Conservation (phyloP, 768 basidiomycete species). For the Phylloporus rhodoxanthus region DNA sequence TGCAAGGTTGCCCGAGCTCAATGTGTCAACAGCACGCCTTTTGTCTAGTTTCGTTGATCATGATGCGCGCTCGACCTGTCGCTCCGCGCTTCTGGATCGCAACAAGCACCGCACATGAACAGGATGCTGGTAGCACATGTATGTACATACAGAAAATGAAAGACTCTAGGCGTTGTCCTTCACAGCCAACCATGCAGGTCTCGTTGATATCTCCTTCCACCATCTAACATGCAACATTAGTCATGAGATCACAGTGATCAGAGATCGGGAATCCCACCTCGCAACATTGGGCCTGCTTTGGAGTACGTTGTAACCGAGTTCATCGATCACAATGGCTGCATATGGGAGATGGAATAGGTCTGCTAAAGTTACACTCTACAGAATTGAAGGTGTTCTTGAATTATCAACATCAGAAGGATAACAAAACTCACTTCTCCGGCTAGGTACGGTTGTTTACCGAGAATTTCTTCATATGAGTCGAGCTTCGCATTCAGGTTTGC, state of each 20-base stretch:
- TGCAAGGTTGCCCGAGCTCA: too few species aligned
- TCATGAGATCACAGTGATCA: too few species aligned
- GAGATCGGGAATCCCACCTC: constrained; percentile 13
- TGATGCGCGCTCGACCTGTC: too few species aligned
- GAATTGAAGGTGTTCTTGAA: not conserved
- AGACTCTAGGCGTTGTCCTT: constrained; percentile 29
- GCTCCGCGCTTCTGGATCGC: not conserved
- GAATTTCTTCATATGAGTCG: constrained; percentile 47
- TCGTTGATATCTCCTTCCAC: constrained; percentile 45
- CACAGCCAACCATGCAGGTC: constrained; percentile 45
- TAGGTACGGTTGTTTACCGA: constrained; percentile 48
- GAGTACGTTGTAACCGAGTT: constrained; percentile 18
- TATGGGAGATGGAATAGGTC: constrained; percentile 44
- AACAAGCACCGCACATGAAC: not conserved
- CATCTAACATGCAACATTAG: constrained; percentile 32
- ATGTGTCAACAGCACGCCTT: too few species aligned
- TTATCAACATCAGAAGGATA: not conserved
- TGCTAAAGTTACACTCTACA: constrained; percentile 38
- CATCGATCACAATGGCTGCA: constrained; percentile 27
- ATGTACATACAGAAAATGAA: not conserved
- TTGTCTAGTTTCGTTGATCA: too few species aligned
- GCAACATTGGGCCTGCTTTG: constrained; percentile 22
- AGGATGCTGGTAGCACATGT: not conserved
- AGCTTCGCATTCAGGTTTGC: constrained; percentile 34
- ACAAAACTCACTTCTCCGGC: constrained; percentile 45